Evolutionary conservation across 345 rosid species (phyloP).

Genomic region (Bretschneidera sinensis): DNA sequence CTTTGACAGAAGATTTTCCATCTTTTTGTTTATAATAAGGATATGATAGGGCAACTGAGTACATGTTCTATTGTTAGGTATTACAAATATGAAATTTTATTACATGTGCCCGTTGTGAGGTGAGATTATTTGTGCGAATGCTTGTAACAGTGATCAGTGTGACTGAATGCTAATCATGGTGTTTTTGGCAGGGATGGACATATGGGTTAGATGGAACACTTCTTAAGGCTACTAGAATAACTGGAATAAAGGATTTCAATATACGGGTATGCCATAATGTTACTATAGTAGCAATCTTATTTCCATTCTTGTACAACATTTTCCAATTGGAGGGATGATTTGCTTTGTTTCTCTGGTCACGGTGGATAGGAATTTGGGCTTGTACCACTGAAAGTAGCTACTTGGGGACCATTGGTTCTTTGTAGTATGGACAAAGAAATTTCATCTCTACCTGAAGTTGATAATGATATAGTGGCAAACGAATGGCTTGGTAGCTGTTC

Average conservation of each 20-base stretch:
- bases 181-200: slow-evolving; percentile 69
- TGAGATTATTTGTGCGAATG: too few relatives aligned
- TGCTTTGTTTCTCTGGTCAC: slow-evolving; percentile 18
- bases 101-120: too few relatives aligned
- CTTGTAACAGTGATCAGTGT: too few relatives aligned
- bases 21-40: too few relatives aligned
- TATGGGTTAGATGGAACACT: slow-evolving; percentile 77
- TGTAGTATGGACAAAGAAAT: slow-evolving; percentile 43
- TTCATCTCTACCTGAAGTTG: slow-evolving; percentile 24
- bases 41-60: too few relatives aligned
- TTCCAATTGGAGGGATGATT: slow-evolving; percentile 11
- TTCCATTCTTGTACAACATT: slow-evolving; percentile 1
- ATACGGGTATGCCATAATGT: slow-evolving; percentile 44
- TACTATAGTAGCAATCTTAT: neutral
- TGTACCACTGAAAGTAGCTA: slow-evolving; percentile 53
- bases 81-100: too few relatives aligned
- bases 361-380: slow-evolving; percentile 78
- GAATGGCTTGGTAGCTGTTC: slow-evolving; percentile 86
- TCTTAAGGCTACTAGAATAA: slow-evolving; percentile 66
- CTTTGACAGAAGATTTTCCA: too few relatives aligned
- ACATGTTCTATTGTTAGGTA: too few relatives aligned
- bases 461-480: slow-evolving; percentile 28
- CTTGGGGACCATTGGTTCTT: slow-evolving; percentile 92
- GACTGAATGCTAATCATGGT: too few relatives aligned
- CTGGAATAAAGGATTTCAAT: slow-evolving; percentile 55